A percentile compares a stretch with the other conserved stretches of the same genome.
These are phyloP conservation scores for Chytriomyces hyalinus DNA, from an alignment of 192 early-diverging fungal genomes.

Conservation along the genomic window DNA sequence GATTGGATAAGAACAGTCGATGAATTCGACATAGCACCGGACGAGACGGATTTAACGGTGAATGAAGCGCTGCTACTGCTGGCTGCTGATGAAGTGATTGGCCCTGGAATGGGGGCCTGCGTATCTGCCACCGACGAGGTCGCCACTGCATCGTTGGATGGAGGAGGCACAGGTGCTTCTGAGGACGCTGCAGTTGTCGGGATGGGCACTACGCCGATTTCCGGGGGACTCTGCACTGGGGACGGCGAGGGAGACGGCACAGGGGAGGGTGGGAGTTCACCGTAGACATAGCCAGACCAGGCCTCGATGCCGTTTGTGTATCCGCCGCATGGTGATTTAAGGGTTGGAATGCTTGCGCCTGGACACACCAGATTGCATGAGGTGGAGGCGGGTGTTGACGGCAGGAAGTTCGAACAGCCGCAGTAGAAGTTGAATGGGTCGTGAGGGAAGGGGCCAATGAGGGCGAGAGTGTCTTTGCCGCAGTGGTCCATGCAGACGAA, in stretches of 20 bases:
- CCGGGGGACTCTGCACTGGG: background rate
- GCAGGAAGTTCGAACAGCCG: background rate
- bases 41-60: too few relatives aligned
- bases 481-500: background rate
- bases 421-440: background rate
- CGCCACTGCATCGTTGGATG: background rate
- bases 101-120: background rate
- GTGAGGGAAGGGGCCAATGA: background rate
- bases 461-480: background rate
- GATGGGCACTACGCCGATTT: background rate
- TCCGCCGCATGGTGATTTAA: background rate
- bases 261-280: background rate
- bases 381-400: background rate
- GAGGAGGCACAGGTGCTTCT: background rate
- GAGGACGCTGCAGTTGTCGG: background rate
- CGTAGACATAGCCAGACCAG: slow-evolving; percentile 1
- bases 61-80: background rate
- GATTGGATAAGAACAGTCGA: too few relatives aligned
- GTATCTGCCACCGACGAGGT: background rate
- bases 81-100: background rate
- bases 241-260: background rate
- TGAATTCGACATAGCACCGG: too few relatives aligned
- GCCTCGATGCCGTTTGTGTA: background rate
- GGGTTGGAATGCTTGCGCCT: slow-evolving; percentile 2
- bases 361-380: background rate